Evolutionary conservation across 75 land plant species (phyloP), one percentile per base, ranked within the genome.

Genomic region (Pinus taeda): DNA sequence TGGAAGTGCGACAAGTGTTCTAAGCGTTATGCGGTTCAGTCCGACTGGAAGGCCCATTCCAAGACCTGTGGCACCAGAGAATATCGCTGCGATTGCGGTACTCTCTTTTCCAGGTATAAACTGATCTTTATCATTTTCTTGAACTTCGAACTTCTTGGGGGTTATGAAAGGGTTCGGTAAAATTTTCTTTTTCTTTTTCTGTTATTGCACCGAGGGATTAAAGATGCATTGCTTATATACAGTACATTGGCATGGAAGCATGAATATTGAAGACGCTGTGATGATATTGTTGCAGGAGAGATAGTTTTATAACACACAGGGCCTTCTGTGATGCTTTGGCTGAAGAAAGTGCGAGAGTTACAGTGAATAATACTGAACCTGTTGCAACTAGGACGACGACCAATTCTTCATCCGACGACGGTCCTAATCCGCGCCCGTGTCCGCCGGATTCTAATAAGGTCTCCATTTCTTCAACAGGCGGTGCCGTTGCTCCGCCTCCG

Each of bases 11-110:
- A 90, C 74, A 90, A 89, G 82, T 93, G 95, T 78, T 83, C 83
- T 22, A 93, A 93, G 86, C 83, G 88, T 24, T 94, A 94, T 66
- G 97, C 97, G 17, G 97, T 94, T 53, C 95, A 90, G 73, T 94
- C 97, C 15, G 97, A 94, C 71, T 94, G 93, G 93, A 94, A 94
- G 76, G 97, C 95, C n/a, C 97, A 94, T 75, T 83, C 88, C 69
- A 94, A 94, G 79, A 86, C 88, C 22, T 94, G 97, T 65, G 97
- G 97, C 33, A 94, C 95, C 17, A 85, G 83, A 66, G 97, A 94
- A 83, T 92, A 94, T 76, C 94, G 92, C 67, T 94, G 97, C 77
- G 93, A 92, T 79, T 92, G 97, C 79, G 95, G 97, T 39, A 88
- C 91, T 76, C 72, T 90, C 65, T 90, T 92, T 78, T 90, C 93